phyloP scores from a whole-genome alignment of 2,329 filamentous ascomycete species.

The Chaetothyriales sp. region DNA sequence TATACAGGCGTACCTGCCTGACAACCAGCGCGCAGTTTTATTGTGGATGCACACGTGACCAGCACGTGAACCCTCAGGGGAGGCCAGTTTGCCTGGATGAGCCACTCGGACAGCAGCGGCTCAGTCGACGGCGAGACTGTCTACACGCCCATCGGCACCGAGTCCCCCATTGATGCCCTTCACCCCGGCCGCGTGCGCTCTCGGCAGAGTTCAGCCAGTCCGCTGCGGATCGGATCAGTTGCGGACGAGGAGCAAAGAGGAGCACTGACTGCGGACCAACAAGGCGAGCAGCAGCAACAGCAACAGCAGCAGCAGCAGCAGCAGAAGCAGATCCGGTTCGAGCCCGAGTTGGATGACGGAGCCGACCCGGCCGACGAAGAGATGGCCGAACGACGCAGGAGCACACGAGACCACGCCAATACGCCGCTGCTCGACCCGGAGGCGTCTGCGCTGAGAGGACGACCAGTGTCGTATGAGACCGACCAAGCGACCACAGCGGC shows the following conservation, averaged over 20 bases:
- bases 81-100: conserved; percentile 16
- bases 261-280: not conserved
- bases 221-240: conserved; percentile 11
- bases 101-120: conserved; percentile 16
- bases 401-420: conserved; percentile 33
- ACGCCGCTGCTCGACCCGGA: conserved; percentile 41
- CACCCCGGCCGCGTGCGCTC: not conserved
- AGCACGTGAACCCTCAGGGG: not conserved
- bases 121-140: conserved; percentile 15
- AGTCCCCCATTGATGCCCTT: conserved; percentile 9
- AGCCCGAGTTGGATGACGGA: conserved; percentile 23
- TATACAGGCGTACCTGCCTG: too few relatives aligned
- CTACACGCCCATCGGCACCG: conserved; percentile 15
- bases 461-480: conserved; percentile 25
- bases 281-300: too few relatives aligned
- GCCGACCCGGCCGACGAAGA: conserved; percentile 23
- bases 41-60: not conserved
- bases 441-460: conserved; percentile 19
- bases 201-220: conserved; percentile 7
- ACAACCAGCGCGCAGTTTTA: too few relatives aligned
- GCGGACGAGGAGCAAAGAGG: conserved; percentile 7
- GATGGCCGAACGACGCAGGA: conserved; percentile 31
- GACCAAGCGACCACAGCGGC: conserved; percentile 60
- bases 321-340: conserved; percentile 3
- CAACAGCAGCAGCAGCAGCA: too few relatives aligned